Base-by-base conservation (phyloP, 2,329 filamentous ascomycete species). In the Elsinoe fawcettii region DNA sequence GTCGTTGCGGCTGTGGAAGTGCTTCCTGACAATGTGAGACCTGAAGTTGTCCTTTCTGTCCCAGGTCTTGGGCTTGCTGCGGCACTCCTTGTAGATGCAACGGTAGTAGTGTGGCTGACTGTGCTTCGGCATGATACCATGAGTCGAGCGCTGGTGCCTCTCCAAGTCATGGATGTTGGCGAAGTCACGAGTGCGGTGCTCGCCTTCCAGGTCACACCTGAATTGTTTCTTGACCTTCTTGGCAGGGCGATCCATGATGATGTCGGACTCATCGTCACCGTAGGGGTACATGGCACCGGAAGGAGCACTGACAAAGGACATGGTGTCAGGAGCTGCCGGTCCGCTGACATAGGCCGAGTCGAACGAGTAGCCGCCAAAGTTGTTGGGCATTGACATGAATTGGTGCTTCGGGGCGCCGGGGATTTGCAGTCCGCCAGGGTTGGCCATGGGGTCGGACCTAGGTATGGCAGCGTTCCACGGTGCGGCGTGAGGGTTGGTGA, bases 31-130 rank as follows among this genome's bases (percentile, higher is more conserved):
- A 46, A 95, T 77, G 67, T 96, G 91, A 34, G 86, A 83, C 60
- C 85, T 85, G 69, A 96, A 96, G 66, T 96, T 96, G 70, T 96
- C 91, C 53, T 85, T 76, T 20, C 91, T 81, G 0, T 87, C 86
- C 88, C 88, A 96, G 34, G 78, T 73, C 68, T 95, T 95, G 1
- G 74, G 74, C 60, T 76, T 84, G 22, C 75, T 79, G 22, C 73
- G 75, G 64, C 86, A 90, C 20, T 73, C 65, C 5, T 71, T 70
- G 5, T 80, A 73, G 53, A 76, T 77, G 66, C 88, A 93, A 57
- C 76, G 78, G 62, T 79, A 88, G 37, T 75, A 75, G 59, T 78
- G 78, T 44, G 73, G 75, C 0, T 72, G 73, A 7, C 77, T 76
- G 1, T 74, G 72, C 23, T 65, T 67, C 59, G 70, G 73, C 37